Base-by-base conservation (phyloP, 805 yeast genomes). In the Starmera caribaea region DNA sequence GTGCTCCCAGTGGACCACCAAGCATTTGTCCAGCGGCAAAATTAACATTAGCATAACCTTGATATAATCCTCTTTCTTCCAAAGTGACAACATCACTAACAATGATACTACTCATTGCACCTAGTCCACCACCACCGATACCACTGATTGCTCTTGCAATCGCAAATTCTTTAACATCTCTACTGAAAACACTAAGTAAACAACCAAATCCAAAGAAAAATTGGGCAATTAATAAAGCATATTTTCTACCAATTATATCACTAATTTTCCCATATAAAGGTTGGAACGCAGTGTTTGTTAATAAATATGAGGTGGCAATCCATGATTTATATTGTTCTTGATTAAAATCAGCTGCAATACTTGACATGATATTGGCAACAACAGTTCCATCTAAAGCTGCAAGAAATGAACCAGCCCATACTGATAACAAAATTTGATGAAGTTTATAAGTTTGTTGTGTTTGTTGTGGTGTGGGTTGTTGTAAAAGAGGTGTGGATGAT, bases 211-310 rank as follows among this genome's bases (percentile, higher is more conserved):
- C 69, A 41, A 73, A 65, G 50, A 71, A 59, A 30, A 56, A 57
- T 31, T 73, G 66, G 1, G 71, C 69, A 35, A 59, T 45, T 16
- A 72, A 44, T 13, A 73, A 53, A 10, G 71, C 65, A 16, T 59
- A 57, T 38, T 66, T 65, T 32, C 81, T 57, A 8, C 81, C 80
- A 45, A 68, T 66, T 16, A 81, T 70, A 47, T 82, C 89, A 36
- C 81, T 71, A 32, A 79, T 58, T 41, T 79, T 72, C 4, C 89
- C 89, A 41, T 74, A 78, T 26, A 81, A 54, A 2, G 86, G 87
- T 58, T 80, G 87, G 54, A 79, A 77, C 3, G 82, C 81, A 4
- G 83, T 71, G 46, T 76, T 78, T 3, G 87, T 77, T 17, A 82
- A 59, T 30, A 82, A 59, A 38, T 79, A 76, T 1, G 82, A 71